A percentile compares a stretch with the other conserved stretches of the same genome.
phyloP scores from a whole-genome alignment of 176 grass and related monocot genomes.

The Luzula sylvatica region DNA sequence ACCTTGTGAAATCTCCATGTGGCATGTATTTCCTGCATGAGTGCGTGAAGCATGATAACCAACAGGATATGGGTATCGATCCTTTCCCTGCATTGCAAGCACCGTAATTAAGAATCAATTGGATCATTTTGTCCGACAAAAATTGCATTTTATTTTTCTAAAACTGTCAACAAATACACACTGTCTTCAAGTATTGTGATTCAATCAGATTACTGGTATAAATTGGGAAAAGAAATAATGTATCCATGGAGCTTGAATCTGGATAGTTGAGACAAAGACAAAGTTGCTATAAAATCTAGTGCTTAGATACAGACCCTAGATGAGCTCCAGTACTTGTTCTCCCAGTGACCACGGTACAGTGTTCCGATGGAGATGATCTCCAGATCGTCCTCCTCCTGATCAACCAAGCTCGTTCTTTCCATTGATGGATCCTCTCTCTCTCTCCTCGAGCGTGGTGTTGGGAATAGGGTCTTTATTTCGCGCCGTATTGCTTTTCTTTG shows the following conservation, averaged over 20 bases:
- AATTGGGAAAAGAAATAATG: not conserved
- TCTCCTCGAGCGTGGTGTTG: too few species aligned
- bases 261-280: not conserved
- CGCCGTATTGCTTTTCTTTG: too few species aligned
- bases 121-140: too few species aligned
- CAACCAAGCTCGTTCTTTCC: slow-evolving; percentile 2
- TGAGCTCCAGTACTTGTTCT: slow-evolving; percentile 89
- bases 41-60: slow-evolving; percentile 55
- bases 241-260: not conserved
- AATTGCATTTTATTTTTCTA: not conserved
- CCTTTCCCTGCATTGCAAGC: slow-evolving; percentile 53
- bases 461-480: too few species aligned
- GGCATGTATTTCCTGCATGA: slow-evolving; percentile 45
- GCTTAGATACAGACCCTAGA: slow-evolving; percentile 41
- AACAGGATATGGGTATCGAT: slow-evolving; percentile 67
- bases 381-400: slow-evolving; percentile 42
- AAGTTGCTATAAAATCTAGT: not conserved
- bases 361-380: slow-evolving; percentile 54
- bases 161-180: not conserved
- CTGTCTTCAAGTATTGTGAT: not conserved
- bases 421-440: not conserved
- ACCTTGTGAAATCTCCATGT: slow-evolving; percentile 67
- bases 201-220: not conserved
- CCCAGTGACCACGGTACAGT: slow-evolving; percentile 51
- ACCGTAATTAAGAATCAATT: slow-evolving; percentile 12